A percentile compares a stretch with the other conserved stretches of the same genome.
These are phyloP conservation scores for Coemansia sp. DNA, from an alignment of 192 early-diverging fungal species.

Conservation along the genomic window DNA sequence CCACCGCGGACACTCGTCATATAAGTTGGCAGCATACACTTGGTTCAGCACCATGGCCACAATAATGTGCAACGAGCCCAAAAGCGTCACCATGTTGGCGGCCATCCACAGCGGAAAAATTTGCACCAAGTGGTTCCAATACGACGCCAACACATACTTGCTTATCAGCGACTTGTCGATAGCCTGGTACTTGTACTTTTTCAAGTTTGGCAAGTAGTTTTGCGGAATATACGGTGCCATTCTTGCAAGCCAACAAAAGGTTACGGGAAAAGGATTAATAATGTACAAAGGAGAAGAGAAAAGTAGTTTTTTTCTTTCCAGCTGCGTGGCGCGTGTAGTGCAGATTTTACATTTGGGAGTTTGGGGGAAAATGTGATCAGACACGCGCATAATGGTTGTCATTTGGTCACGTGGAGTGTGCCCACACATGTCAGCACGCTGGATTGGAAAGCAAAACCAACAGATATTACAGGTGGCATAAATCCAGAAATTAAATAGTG, in stretches of 20 bases:
- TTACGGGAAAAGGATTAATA: not conserved
- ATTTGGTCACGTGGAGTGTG: constrained; percentile 1
- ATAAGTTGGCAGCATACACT: constrained; percentile 71
- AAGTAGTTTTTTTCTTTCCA: not conserved
- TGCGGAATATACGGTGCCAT: constrained; percentile 62
- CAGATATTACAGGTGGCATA: not conserved
- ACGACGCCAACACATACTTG: constrained; percentile 74
- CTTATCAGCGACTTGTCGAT: constrained; percentile 79
- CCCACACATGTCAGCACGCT: constrained; percentile 3
- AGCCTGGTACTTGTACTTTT: constrained; percentile 83
- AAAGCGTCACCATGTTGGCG: constrained; percentile 86
- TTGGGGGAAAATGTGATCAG: too few species aligned
- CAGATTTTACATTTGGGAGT: not conserved
- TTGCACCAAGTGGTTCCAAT: constrained; percentile 84
- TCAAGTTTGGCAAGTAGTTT: constrained; percentile 66
- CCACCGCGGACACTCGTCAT: constrained; percentile 73
- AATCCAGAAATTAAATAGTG: not conserved
- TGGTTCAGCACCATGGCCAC: constrained; percentile 70
- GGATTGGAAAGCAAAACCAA: not conserved
- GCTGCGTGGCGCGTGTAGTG: not conserved
- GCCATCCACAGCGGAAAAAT: constrained; percentile 87
- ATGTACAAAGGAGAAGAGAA: constrained; percentile 9
- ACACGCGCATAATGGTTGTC: not conserved
- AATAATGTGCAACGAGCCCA: constrained; percentile 79
- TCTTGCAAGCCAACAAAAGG: not conserved